These are phyloP conservation scores for Chaetomium olivaceum DNA, from an alignment of 2,329 filamentous ascomycete genomes.

Conservation along the genomic window DNA sequence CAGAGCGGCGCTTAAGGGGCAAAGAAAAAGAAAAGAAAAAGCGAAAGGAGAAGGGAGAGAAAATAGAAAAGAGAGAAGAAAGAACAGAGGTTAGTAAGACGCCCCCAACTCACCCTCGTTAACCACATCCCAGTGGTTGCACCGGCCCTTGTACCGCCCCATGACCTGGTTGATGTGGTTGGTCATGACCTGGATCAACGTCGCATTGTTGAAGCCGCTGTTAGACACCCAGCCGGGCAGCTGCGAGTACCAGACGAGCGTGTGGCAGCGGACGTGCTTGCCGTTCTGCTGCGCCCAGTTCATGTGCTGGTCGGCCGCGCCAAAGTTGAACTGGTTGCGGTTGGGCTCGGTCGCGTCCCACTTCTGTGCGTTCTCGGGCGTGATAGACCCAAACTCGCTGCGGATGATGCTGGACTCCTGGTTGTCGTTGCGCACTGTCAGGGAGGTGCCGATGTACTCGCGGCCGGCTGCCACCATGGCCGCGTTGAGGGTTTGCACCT, in stretches of 20 bases:
- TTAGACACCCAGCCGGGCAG: constrained; percentile 56
- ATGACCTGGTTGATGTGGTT: constrained; percentile 53
- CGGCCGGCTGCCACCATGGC: neutral
- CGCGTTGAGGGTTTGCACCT: neutral
- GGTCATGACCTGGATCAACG: constrained; percentile 52
- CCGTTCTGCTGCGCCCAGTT: constrained; percentile 44
- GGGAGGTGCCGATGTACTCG: constrained; percentile 58
- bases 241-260: constrained; percentile 48
- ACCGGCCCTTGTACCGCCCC: constrained; percentile 49
- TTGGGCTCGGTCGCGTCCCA: constrained; percentile 60
- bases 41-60: neutral
- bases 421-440: constrained; percentile 54
- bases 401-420: constrained; percentile 51
- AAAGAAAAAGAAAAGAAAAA: neutral
- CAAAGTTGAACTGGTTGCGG: constrained; percentile 39
- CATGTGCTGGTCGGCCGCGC: constrained; percentile 50
- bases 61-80: no score
- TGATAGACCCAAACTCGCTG: constrained; percentile 54
- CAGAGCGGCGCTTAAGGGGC: neutral
- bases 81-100: no score
- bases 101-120: constrained; percentile 44
- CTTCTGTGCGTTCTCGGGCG: constrained; percentile 50
- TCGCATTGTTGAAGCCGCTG: constrained; percentile 48
- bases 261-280: constrained; percentile 56
- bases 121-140: constrained; percentile 57